Evolutionary conservation across 345 rosid genomes (phyloP), one percentile per base, ranked within the genome.

Genomic region (Eucalyptus sp.): DNA sequence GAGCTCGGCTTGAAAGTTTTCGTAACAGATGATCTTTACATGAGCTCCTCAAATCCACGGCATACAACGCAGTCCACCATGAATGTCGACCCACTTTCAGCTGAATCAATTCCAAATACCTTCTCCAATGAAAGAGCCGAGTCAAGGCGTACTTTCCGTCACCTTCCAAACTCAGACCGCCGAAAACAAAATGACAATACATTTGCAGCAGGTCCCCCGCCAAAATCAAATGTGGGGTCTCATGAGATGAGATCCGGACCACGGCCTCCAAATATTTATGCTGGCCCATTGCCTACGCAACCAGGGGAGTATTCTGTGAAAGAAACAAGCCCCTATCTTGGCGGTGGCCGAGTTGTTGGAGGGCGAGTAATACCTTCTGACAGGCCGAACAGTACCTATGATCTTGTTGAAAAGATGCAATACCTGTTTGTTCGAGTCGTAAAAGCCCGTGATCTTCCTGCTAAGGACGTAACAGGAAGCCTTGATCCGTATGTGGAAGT

Each of bases 341-440:
- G 99, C 80, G 97, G 98, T 48, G 96, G 96, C 15, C 94, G 58
- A 89, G 87, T 94, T 87, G 94, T 94, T 79, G 98, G 98, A 88
- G 99, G 99, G 86, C 91, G 97, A 93, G 95, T 96, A 43, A 91
- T 96, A 85, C 95, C 96, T 18, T 94, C 96, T 49, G 92, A 95
- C 76, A 93, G 93, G 90, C 94, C 90, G 5, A 56, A 92, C 20
- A 94, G 90, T 89, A 92, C 94, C 76, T 94, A 97, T 92, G 99
- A 98, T 89, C 99, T 98, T 46, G 99, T 98, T 52, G 99, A 98
- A 91, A 97, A 92, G 90, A 98, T 97, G 99, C 93, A 90, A 5
- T 97, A 93, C 90, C 99, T 98, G 43, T 98, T 92, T 86, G 94
- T 97, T 54, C 95, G 96, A 87, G 95, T 98, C 27, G 96, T 98